Evolutionary conservation across 495 filamentous ascomycete species (phyloP), one percentile per base, ranked within the genome.

Genomic region (Xylaria curta): DNA sequence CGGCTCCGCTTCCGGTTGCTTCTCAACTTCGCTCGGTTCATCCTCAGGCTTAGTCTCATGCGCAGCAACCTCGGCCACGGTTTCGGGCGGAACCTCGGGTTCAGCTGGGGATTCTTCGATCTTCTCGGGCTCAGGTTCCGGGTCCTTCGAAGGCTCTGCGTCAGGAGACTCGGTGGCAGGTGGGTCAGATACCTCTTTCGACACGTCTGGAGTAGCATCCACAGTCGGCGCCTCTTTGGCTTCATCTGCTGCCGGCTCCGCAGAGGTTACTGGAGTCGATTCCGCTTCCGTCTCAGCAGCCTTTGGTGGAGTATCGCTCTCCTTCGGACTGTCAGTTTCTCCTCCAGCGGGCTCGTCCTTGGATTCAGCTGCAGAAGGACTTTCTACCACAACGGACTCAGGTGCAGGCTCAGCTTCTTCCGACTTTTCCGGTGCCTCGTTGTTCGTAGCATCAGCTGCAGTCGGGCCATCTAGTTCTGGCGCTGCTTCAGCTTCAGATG

Each of bases 131-230:
- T 61, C 68, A 2, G 46, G 42, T 9, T 49, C 56, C 7, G 54
- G 17, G 13, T 64, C 56, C 44, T 60, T 70, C 0, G 42, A 0
- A 36, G 51, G 10, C 12, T 66, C 51, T 36, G 47, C 54, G 21
- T 40, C 40, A 40, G 46, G 36, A 53, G 56, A 65, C 71, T 72
- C 31, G 26, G n/a, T 38, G 12, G n/a, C 15, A 15, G 49, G 46
- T 46, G 40, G 10, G 46, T 74, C 49, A 10, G 61, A 36, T 53
- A 19, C 13, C 19, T 72, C 70, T 42, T 63, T 36, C 15, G 33
- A 19, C 60, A 19, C 36, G 47, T 66, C 62, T 4, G 62, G 49
- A 40, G 47, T 2, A 40, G n/a, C 40, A 19, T 71, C 61, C 4
- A 9, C 46, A 26, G 38, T 13, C 4, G 36, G 36, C 38, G 9